phyloP scores from a whole-genome alignment of 2,329 filamentous ascomycete species.

The Ophiocordyceps australis region DNA sequence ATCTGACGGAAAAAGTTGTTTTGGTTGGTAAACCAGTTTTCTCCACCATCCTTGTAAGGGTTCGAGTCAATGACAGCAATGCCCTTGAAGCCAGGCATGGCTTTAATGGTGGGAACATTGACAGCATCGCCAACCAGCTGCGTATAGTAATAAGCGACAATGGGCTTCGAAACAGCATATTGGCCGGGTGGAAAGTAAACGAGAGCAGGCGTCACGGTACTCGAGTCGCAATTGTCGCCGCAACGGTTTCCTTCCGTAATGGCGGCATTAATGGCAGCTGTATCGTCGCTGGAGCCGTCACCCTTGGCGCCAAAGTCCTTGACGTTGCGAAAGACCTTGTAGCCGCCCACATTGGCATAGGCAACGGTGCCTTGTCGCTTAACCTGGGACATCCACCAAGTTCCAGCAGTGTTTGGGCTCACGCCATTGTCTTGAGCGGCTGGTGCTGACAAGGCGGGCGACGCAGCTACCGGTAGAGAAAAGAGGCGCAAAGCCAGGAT shows the following conservation, averaged over 20 bases:
- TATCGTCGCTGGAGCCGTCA: slow-evolving; percentile 60
- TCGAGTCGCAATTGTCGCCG: slow-evolving; percentile 64
- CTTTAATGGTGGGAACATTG: slow-evolving; percentile 58
- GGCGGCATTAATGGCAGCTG: slow-evolving; percentile 70
- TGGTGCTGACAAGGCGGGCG: slow-evolving; percentile 10
- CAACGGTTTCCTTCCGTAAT: slow-evolving; percentile 67
- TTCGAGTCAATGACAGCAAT: slow-evolving; percentile 84
- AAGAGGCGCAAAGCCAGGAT: slow-evolving; percentile 24
- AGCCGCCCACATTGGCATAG: slow-evolving; percentile 30
- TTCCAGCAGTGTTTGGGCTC: slow-evolving; percentile 14
- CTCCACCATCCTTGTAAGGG: slow-evolving; percentile 53
- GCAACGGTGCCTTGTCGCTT: slow-evolving; percentile 49
- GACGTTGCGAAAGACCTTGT: slow-evolving; percentile 63
- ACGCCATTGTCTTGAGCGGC: slow-evolving; percentile 4
- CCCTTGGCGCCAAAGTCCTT: slow-evolving; percentile 58
- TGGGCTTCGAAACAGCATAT: slow-evolving; percentile 62
- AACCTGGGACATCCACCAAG: slow-evolving; percentile 58
- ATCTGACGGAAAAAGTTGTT: slow-evolving; percentile 73
- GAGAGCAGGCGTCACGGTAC: slow-evolving; percentile 66
- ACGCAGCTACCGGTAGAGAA: slow-evolving; percentile 13
- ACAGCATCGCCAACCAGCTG: slow-evolving; percentile 74
- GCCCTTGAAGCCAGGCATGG: slow-evolving; percentile 51
- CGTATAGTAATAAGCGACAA: slow-evolving; percentile 83
- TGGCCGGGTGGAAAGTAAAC: slow-evolving; percentile 86
- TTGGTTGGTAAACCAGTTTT: slow-evolving; percentile 66